A percentile compares a stretch with the other conserved stretches of the same genome.
Conservation (phyloP, 2,329 filamentous ascomycete species). For the Apiospora kogelbergensis region DNA sequence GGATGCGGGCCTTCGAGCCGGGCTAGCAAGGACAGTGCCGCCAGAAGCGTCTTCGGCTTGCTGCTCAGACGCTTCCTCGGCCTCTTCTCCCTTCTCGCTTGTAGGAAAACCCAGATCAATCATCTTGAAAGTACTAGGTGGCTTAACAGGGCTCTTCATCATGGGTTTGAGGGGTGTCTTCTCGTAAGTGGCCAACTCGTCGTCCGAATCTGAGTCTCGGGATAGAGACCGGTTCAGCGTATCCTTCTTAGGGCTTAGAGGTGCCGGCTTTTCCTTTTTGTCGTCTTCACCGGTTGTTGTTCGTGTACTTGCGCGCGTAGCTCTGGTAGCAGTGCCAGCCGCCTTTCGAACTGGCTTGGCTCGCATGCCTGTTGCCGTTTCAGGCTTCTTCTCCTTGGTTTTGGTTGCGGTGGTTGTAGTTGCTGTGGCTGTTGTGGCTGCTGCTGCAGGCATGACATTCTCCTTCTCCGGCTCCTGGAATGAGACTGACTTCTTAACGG, state of each 20-base stretch:
- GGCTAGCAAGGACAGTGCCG: constrained; percentile 47
- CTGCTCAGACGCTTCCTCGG: constrained; percentile 29
- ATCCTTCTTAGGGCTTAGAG: constrained; percentile 65
- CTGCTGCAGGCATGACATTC: constrained; percentile 48
- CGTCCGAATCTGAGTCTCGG: constrained; percentile 53
- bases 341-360: constrained; percentile 51
- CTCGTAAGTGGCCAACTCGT: constrained; percentile 56
- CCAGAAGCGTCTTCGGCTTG: constrained; percentile 33
- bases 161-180: constrained; percentile 51
- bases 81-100: constrained; percentile 18
- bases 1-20: constrained; percentile 53
- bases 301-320: constrained; percentile 36
- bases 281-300: constrained; percentile 26
- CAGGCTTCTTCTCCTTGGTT: constrained; percentile 30
- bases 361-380: constrained; percentile 36
- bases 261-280: constrained; percentile 43
- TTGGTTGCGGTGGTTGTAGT: constrained; percentile 28
- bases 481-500: constrained; percentile 58
- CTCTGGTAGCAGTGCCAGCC: constrained; percentile 31
- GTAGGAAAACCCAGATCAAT: constrained; percentile 29
- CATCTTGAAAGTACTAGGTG: constrained; percentile 37
- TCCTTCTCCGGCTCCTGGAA: constrained; percentile 67
- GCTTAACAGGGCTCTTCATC: constrained; percentile 57
- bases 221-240: constrained; percentile 51
- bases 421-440: constrained; percentile 25